Base-by-base conservation (phyloP, 2,329 filamentous ascomycete species). In the Periglandula ipomoeae region DNA sequence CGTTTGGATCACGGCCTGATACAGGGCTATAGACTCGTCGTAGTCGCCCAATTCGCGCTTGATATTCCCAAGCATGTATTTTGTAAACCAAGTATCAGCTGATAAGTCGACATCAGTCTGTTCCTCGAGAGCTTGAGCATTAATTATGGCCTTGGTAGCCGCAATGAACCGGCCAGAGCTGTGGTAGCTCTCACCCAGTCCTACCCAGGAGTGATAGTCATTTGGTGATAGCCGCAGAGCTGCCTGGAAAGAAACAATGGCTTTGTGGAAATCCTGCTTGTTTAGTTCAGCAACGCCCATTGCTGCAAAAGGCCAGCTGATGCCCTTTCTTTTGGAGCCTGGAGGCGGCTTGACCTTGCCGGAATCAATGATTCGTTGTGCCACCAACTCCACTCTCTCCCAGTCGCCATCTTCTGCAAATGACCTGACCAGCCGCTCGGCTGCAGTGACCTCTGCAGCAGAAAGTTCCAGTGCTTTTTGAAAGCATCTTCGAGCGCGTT, bases 381-480 rank as follows among this genome's bases (percentile, higher is more conserved):
- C 86, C 27, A 98, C 84, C 19, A 94, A 80, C 68, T 97, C 93
- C 7, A 98, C 94, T 45, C 94, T 82, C 56, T 97, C 93, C 93
- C 93, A 98, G 59, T 98, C 93, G 34, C 87, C 82, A 55, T 89
- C 84, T 47, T 95, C 83, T 0, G 94, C 91, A 64, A 96, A 98
- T 0, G 82, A 83, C 51, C 80, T 79, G 2, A 93, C 90, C 15
- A 98, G 76, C 24, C 89, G 80, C 65, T 97, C 88, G 0, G 93
- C 93, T 32, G 93, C 89, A 56, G 85, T 75, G 1, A 95, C 79
- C 62, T 98, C 93, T 0, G 87, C 84, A 0, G 89, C 72, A 0
- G 93, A 98, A 3, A 98, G 71, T 64, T 98, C 93, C 44, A 98
- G 87, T 0, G 93, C 93, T 63, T 97, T 96, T 59, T 96, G 88